These are phyloP conservation scores for Solanum bulbocastanum DNA, from an alignment of 257 asterid species.

Conservation along the genomic window DNA sequence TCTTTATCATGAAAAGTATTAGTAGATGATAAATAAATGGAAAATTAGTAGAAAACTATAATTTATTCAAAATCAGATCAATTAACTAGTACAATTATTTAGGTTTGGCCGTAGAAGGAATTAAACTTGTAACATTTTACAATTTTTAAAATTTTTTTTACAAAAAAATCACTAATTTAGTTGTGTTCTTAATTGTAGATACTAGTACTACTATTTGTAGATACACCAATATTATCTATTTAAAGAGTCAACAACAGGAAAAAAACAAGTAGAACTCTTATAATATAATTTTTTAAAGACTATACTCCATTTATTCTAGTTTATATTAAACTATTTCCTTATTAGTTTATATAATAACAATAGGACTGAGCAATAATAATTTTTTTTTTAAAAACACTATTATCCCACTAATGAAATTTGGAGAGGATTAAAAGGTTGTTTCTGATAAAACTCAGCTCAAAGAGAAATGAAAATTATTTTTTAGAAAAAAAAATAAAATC, in stretches of 20 bases:
- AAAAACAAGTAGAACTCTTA: too few species aligned
- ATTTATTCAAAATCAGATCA: background rate
- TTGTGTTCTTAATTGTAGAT: background rate
- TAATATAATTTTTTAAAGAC: too few species aligned
- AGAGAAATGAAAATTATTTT: background rate
- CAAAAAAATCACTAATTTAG: background rate
- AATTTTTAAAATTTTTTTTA: background rate
- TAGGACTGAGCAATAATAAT: too few species aligned
- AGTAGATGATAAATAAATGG: background rate
- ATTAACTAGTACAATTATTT: background rate
- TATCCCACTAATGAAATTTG: too few species aligned
- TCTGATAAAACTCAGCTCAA: background rate
- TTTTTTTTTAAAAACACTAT: too few species aligned
- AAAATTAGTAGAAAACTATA: background rate
- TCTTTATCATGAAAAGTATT: background rate
- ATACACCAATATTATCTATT: too few species aligned
- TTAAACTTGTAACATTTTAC: background rate
- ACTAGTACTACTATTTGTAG: too few species aligned
- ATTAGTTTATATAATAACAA: too few species aligned
- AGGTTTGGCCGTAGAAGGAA: background rate
- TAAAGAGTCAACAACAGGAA: too few species aligned
- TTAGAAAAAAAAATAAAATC: background rate
- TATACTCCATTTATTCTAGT: background rate
- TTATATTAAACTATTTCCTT: background rate
- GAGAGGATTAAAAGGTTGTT: rapidly evolving